These are phyloP conservation scores for Hypocreales sp. DNA, from an alignment of 2,329 filamentous ascomycete species.

Conservation along the genomic window DNA sequence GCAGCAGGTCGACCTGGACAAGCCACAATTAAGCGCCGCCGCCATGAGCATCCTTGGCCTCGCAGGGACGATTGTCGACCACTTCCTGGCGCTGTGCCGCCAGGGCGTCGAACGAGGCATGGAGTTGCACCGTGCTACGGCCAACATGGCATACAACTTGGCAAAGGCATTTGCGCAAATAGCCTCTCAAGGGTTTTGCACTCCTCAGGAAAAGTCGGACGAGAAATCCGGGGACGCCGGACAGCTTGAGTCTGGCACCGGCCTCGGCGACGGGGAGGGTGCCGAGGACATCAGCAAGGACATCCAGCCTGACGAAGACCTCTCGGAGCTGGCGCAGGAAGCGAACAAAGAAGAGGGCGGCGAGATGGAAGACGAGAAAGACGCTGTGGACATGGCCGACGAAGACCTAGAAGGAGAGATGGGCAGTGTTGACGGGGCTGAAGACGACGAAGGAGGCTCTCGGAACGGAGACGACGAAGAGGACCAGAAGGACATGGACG, in stretches of 20 bases:
- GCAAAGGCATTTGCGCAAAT: conserved; percentile 66
- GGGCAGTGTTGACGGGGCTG: conserved; percentile 46
- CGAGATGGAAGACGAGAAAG: conserved; percentile 65
- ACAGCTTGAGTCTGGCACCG: conserved; percentile 80
- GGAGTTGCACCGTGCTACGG: conserved; percentile 52
- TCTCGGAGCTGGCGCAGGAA: conserved; percentile 82
- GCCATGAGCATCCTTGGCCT: conserved; percentile 16
- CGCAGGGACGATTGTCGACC: conserved; percentile 51
- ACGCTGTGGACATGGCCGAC: conserved; percentile 83
- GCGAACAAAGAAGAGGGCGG: conserved; percentile 47
- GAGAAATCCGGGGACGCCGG: conserved; percentile 55
- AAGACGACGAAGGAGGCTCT: conserved; percentile 43
- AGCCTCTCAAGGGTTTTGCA: conserved; percentile 78
- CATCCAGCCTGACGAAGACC: conserved; percentile 81
- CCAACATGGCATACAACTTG: conserved; percentile 61
- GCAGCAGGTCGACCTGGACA: conserved; percentile 14
- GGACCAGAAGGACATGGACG: conserved; percentile 64
- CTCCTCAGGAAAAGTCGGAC: conserved; percentile 65
- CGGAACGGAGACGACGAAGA: conserved; percentile 49
- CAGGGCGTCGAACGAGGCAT: conserved; percentile 42
- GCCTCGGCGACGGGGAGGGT: conserved; percentile 86
- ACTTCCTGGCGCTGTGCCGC: conserved; percentile 51
- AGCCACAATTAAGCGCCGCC: conserved; percentile 11
- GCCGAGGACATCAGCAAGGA: conserved; percentile 98
- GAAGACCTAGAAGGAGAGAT: conserved; percentile 83